A percentile compares a stretch with the other conserved stretches of the same genome.
These are phyloP conservation scores for Dunaliella primolecta DNA, from an alignment of 139 green algal species.

Conservation along the genomic window DNA sequence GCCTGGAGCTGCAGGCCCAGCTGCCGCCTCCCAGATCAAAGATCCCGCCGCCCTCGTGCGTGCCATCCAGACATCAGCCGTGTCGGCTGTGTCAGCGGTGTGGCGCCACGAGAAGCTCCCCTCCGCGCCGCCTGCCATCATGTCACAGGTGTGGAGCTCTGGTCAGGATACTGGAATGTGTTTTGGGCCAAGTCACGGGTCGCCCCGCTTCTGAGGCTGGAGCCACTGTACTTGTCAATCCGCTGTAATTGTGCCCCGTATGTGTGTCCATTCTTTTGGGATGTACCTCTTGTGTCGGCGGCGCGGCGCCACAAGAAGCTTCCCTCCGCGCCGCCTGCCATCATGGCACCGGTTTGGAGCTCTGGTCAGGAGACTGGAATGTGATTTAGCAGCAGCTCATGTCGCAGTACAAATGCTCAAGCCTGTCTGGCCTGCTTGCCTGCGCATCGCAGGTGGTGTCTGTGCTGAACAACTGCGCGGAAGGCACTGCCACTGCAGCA, in stretches of 20 bases:
- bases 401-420: no score
- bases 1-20: slow-evolving; percentile 33
- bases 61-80: slow-evolving; percentile 47
- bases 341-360: slow-evolving; percentile 24
- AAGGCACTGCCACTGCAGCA: slow-evolving; percentile 35
- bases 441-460: slow-evolving; percentile 37
- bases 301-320: slow-evolving; percentile 56
- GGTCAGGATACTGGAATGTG: no score
- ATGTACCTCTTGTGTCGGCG: no score
- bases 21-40: slow-evolving; percentile 20
- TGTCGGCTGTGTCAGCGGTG: slow-evolving; percentile 68
- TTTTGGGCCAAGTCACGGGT: no score
- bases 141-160: slow-evolving; percentile 25
- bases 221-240: no score
- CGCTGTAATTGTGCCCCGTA: no score
- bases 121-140: slow-evolving; percentile 20
- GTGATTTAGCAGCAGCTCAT: no score
- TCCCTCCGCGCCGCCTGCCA: slow-evolving; percentile 22
- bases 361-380: no score
- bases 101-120: slow-evolving; percentile 60
- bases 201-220: no score
- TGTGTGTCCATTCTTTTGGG: no score
- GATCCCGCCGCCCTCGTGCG: slow-evolving; percentile 51
- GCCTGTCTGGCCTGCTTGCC: no score
- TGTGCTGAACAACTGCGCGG: slow-evolving; percentile 56